Evolutionary conservation across 2,329 filamentous ascomycete genomes (phyloP).

Genomic region (Aspergillus tubingensis): DNA sequence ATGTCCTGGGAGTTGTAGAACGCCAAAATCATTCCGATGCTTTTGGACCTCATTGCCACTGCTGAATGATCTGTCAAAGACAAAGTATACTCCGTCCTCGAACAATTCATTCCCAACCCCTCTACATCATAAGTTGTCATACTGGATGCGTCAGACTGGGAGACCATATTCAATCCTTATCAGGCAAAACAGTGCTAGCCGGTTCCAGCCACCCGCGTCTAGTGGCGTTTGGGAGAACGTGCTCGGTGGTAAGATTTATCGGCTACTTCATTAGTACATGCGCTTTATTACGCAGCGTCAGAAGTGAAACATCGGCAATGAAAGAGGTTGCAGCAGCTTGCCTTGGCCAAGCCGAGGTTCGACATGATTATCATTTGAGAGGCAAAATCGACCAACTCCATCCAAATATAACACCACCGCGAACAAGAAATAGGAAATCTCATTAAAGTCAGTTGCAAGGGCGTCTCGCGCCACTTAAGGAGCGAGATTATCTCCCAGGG

Average conservation of each 20-base stretch:
- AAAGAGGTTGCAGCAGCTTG: neutral
- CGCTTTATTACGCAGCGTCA: constrained; percentile 3
- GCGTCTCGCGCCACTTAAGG: constrained; percentile 2
- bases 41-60: neutral
- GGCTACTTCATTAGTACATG: neutral
- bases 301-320: neutral
- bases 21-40: no score
- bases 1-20: no score
- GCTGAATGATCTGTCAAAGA: neutral
- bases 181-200: constrained; percentile 1
- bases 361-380: neutral
- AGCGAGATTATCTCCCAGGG: neutral
- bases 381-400: neutral
- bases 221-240: constrained; percentile 16
- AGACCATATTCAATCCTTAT: constrained; percentile 1
- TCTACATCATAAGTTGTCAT: constrained; percentile 1
- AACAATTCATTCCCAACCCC: neutral
- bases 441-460: neutral
- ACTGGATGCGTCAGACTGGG: constrained; percentile 2
- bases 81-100: neutral
- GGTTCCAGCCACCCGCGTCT: constrained; percentile 9
- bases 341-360: neutral
- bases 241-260: constrained; percentile 4
- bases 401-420: neutral
- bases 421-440: neutral